phyloP scores from a whole-genome alignment of 345 rosid species.

The Nasturtium officinale region DNA sequence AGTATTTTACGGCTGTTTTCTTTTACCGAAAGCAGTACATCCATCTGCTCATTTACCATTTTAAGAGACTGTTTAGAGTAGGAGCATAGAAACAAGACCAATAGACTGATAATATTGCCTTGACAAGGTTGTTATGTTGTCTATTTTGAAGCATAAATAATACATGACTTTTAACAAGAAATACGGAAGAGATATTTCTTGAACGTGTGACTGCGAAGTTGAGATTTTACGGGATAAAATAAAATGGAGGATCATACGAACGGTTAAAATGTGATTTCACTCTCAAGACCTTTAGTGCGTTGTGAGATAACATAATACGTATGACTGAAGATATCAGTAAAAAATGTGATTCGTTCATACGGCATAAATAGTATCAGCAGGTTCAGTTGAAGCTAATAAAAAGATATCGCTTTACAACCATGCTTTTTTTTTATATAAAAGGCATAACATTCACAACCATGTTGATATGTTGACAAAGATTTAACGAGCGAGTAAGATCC shows the following conservation, averaged over 20 bases:
- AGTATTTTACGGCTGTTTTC: no score
- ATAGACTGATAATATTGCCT: neutral
- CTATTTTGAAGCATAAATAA: neutral
- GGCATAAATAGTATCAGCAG: neutral
- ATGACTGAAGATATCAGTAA: slow-evolving; percentile 8
- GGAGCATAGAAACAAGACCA: neutral
- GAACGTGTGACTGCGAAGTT: slow-evolving; percentile 23
- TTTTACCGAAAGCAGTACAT: no score
- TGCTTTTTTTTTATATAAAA: no score
- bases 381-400: neutral
- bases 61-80: no score
- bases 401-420: neutral
- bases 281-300: neutral
- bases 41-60: no score
- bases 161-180: neutral
- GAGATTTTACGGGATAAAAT: neutral
- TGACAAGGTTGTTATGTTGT: neutral
- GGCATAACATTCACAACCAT: neutral
- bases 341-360: no score
- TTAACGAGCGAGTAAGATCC: neutral
- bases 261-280: slow-evolving; percentile 14
- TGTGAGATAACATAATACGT: neutral
- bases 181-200: neutral
- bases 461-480: neutral
- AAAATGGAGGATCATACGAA: neutral